A percentile compares a stretch with the other conserved stretches of the same genome.
Conservation (phyloP, 1,284 basidiomycete species). For the Fomitopsis pinicola region DNA sequence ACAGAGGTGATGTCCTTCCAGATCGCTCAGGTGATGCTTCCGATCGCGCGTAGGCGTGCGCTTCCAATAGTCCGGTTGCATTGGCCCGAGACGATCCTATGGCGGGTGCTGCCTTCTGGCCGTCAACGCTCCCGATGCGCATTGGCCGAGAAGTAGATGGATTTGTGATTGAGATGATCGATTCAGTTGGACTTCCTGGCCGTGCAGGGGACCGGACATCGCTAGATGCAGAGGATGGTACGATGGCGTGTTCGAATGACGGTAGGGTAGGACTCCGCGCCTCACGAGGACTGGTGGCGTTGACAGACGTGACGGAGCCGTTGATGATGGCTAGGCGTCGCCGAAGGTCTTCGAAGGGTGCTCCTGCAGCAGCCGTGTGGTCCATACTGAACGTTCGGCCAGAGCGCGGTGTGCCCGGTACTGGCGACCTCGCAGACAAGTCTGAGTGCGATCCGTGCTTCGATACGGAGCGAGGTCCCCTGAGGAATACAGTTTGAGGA, state of each 20-base stretch:
- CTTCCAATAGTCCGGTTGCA: constrained; percentile 72
- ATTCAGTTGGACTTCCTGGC: constrained; percentile 70
- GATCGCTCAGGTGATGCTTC: constrained; percentile 65
- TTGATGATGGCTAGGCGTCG: constrained; percentile 68
- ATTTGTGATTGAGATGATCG: constrained; percentile 63
- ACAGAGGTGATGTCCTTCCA: constrained; percentile 66
- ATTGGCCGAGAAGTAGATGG: constrained; percentile 54
- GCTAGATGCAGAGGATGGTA: constrained; percentile 28
- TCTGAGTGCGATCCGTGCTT: constrained; percentile 35
- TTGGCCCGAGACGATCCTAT: constrained; percentile 77
- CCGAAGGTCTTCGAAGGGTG: constrained; percentile 72
- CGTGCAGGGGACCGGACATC: constrained; percentile 41
- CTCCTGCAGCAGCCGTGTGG: constrained; percentile 30
- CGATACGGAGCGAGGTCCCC: constrained; percentile 39
- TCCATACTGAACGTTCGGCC: constrained; percentile 45
- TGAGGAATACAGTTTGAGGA: constrained; percentile 93
- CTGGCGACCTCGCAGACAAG: constrained; percentile 32
- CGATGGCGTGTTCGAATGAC: constrained; percentile 20
- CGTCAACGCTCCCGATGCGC: constrained; percentile 63
- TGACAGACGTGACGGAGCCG: constrained; percentile 59
- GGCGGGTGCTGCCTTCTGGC: constrained; percentile 80
- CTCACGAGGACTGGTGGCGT: constrained; percentile 41
- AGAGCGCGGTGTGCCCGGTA: constrained; percentile 42
- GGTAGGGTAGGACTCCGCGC: constrained; percentile 35
- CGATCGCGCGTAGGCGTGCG: constrained; percentile 55